Percentiles rank a stretch among this genome's conserved stretches.
Conservation (phyloP, 176 grass and related monocot genomes). For the Bromus sterilis region DNA sequence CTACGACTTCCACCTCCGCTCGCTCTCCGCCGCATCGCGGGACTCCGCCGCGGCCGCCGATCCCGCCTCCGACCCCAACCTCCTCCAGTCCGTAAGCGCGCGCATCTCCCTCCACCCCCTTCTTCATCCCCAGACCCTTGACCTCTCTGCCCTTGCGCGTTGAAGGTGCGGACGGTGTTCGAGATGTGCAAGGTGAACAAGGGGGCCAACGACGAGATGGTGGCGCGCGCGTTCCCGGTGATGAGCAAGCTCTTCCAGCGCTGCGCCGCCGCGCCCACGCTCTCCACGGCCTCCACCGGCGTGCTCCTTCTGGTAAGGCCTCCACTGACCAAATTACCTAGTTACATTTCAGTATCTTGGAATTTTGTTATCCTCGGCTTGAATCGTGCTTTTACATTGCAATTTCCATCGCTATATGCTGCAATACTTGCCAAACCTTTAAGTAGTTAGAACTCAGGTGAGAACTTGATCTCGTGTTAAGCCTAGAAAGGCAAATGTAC, state of each 20-base stretch:
- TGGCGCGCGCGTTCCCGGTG: slow-evolving; percentile 71
- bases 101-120: neutral
- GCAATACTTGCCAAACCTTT: neutral
- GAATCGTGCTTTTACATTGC: neutral
- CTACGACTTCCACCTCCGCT: slow-evolving; percentile 92
- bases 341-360: neutral
- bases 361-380: neutral
- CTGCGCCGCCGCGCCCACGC: slow-evolving; percentile 50
- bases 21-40: slow-evolving; percentile 64
- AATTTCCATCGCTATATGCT: neutral
- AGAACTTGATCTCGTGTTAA: neutral
- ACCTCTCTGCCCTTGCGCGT: neutral
- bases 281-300: slow-evolving; percentile 66
- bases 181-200: slow-evolving; percentile 52
- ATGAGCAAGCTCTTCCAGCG: slow-evolving; percentile 90
- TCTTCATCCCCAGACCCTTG: neutral
- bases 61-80: slow-evolving; percentile 59
- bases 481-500: neutral
- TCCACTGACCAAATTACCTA: neutral
- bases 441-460: neutral
- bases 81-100: slow-evolving; percentile 68
- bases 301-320: slow-evolving; percentile 58
- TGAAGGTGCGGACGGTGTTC: slow-evolving; percentile 64
- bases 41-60: slow-evolving; percentile 61
- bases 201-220: slow-evolving; percentile 62